Evolutionary conservation across 1,284 basidiomycete species (phyloP).

Genomic region (Cutaneotrichosporon arboriforme): DNA sequence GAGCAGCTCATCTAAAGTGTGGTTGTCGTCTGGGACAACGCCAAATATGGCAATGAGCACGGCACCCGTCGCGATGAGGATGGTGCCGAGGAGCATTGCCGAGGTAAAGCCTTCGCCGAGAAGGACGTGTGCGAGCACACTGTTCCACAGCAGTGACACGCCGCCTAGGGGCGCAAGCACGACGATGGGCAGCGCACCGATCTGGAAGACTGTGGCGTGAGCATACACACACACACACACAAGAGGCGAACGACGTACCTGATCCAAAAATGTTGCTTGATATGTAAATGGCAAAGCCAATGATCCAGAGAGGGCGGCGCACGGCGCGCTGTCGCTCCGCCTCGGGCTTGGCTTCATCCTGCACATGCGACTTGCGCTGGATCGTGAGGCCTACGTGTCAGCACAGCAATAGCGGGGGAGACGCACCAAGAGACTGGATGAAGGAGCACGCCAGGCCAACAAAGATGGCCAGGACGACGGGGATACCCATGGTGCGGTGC

Average conservation of each 20-base stretch:
- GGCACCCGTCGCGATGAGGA: conserved; percentile 82
- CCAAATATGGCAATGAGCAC: conserved; percentile 47
- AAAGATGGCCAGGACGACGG: conserved; percentile 57
- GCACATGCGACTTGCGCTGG: conserved; percentile 88
- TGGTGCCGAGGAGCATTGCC: conserved; percentile 77
- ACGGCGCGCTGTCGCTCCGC: conserved; percentile 63
- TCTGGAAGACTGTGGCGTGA: conserved; percentile 67
- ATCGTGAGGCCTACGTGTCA: conserved; percentile 65
- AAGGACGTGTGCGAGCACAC: conserved; percentile 79
- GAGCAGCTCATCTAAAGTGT: conserved; percentile 79
- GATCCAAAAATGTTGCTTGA: conserved; percentile 80
- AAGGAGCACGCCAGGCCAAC: conserved; percentile 83
- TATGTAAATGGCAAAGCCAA: conserved; percentile 79
- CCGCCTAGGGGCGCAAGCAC: conserved; percentile 90
- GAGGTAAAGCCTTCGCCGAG: conserved; percentile 80
- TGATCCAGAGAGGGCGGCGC: conserved; percentile 74
- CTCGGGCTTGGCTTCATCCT: conserved; percentile 69
- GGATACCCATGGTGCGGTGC: conserved; percentile 43
- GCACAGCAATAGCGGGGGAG: not conserved
- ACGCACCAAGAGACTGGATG: conserved; percentile 70
- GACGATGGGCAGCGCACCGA: conserved; percentile 86
- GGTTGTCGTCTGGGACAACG: conserved; percentile 85
- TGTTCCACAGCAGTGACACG: conserved; percentile 88
- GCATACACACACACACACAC: not conserved
- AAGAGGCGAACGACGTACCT: not conserved